Evolutionary conservation across 164 flowering plant genomes (phyloP).

Genomic region (Chloranthus sessilifolius): DNA sequence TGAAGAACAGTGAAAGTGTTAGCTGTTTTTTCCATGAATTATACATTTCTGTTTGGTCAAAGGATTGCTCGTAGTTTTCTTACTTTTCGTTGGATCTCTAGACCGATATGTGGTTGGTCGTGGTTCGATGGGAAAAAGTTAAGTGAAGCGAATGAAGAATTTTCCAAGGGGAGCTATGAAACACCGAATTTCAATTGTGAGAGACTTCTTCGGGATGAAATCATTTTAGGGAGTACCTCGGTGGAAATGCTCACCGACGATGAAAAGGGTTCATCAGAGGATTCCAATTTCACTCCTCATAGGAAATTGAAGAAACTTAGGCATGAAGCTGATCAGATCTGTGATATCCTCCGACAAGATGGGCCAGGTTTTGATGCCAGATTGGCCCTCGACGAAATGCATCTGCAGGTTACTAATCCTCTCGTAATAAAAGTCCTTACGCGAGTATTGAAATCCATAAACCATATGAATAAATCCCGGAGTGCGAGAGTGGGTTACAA

Average conservation of each 20-base stretch:
- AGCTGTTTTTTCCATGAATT: slow-evolving; percentile 15
- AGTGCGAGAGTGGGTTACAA: slow-evolving; percentile 69
- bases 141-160: slow-evolving; percentile 1
- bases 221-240: neutral
- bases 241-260: slow-evolving; percentile 4
- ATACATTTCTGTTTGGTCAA: slow-evolving; percentile 4
- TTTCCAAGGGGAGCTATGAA: slow-evolving; percentile 1
- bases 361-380: slow-evolving; percentile 68
- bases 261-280: slow-evolving; percentile 3
- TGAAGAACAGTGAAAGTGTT: slow-evolving; percentile 5
- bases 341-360: slow-evolving; percentile 58
- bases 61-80: neutral
- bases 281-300: slow-evolving; percentile 17
- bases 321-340: slow-evolving; percentile 38
- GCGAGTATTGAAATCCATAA: slow-evolving; percentile 42
- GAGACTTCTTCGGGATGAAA: neutral
- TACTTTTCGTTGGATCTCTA: slow-evolving; percentile 1
- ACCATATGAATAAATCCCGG: slow-evolving; percentile 32
- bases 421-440: slow-evolving; percentile 69
- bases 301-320: slow-evolving; percentile 19
- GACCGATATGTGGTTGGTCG: slow-evolving; percentile 6
- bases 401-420: slow-evolving; percentile 40
- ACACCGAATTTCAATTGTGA: slow-evolving; percentile 14
- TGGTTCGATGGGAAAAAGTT: too few species aligned
- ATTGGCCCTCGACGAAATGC: slow-evolving; percentile 41